A percentile compares a stretch with the other conserved stretches of the same genome.
phyloP scores from a whole-genome alignment of 1,284 basidiomycete species.

The Marasmius tenuissimus region DNA sequence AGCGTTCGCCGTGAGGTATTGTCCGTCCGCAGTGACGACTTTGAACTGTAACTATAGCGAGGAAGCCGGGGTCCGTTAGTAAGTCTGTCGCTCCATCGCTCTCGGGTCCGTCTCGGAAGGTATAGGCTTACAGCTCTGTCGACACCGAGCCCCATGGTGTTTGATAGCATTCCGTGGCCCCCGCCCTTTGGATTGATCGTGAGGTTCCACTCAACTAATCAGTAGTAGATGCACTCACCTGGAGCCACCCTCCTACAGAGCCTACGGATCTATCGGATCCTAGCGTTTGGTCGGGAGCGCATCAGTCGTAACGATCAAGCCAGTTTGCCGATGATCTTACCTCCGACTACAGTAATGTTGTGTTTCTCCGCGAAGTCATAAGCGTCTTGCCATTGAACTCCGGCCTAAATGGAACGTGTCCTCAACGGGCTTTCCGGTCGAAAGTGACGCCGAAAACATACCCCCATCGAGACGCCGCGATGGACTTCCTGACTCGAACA shows the following conservation, averaged over 20 bases:
- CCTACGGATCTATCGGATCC: conserved; percentile 31
- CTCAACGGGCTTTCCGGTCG: background rate
- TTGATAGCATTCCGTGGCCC: conserved; percentile 43
- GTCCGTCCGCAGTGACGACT: conserved; percentile 41
- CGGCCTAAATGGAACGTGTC: conserved; percentile 28
- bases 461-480: conserved; percentile 37
- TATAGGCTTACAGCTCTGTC: conserved; percentile 37
- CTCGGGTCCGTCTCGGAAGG: background rate
- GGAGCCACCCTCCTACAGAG: conserved; percentile 28
- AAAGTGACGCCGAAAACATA: conserved; percentile 15
- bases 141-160: conserved; percentile 35
- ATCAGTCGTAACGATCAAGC: background rate
- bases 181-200: conserved; percentile 37
- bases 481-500: conserved; percentile 21
- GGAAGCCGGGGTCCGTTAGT: background rate
- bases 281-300: conserved; percentile 27
- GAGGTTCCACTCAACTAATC: background rate
- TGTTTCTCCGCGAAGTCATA: conserved; percentile 37
- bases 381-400: conserved; percentile 40
- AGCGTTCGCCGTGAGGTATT: conserved; percentile 33
- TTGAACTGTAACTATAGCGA: conserved; percentile 36
- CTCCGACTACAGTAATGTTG: conserved; percentile 40
- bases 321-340: conserved; percentile 10
- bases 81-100: background rate
- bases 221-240: conserved; percentile 15